A percentile compares a stretch with the other conserved stretches of the same genome.
phyloP scores from a whole-genome alignment of 208 protist species.

The Leishmania braziliensis region DNA sequence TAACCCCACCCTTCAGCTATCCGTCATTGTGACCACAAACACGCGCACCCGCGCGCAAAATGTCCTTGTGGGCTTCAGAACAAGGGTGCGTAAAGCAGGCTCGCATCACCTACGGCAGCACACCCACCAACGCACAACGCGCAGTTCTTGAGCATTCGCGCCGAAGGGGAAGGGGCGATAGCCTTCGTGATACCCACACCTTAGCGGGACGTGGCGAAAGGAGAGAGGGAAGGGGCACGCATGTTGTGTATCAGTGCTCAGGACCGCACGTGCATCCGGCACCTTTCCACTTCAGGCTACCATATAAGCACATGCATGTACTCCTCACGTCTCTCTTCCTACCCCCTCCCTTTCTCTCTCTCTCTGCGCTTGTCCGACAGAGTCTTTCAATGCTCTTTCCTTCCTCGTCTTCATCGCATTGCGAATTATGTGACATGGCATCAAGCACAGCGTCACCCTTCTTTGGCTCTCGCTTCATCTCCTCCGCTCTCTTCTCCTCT shows the following conservation, averaged over 20 bases:
- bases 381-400: neutral
- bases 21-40: neutral
- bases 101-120: neutral
- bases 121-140: neutral
- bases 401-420: neutral
- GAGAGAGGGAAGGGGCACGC: neutral
- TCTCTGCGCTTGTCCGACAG: neutral
- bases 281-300: neutral
- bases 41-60: neutral
- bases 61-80: neutral
- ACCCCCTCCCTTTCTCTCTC: neutral
- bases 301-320: neutral
- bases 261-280: neutral
- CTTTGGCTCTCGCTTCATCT: neutral
- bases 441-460: neutral
- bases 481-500: neutral
- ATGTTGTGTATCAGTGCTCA: neutral
- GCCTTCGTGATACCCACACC: neutral
- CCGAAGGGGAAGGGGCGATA: neutral
- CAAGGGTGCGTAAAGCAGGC: neutral
- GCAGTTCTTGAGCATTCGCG: neutral
- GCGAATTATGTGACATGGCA: neutral
- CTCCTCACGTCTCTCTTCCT: neutral
- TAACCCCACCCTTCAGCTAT: neutral
- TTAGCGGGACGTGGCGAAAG: neutral